Percentiles rank a stretch among this genome's conserved stretches.
Evolutionary conservation across 148 eudicot genomes (phyloP).

Genomic region (Vaccinium myrtillus): DNA sequence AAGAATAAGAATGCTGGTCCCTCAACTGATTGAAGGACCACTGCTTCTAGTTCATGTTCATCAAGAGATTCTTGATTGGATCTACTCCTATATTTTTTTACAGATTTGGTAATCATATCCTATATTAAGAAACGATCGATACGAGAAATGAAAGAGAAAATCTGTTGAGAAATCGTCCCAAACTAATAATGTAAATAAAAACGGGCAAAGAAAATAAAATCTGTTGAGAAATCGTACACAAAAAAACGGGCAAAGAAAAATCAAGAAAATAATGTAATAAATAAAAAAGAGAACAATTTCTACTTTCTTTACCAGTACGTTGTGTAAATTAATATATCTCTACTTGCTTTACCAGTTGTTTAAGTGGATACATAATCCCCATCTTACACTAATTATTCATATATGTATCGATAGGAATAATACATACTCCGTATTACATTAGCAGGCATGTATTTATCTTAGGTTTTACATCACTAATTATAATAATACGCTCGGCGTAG

Average conservation of each 20-base stretch:
- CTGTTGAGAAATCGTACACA: too few relatives aligned
- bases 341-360: neutral
- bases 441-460: neutral
- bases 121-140: neutral
- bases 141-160: neutral
- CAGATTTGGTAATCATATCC: neutral
- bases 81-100: neutral
- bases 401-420: too few relatives aligned
- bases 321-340: neutral
- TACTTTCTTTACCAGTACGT: neutral
- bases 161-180: neutral
- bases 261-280: neutral
- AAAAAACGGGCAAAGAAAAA: neutral
- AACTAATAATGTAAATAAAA: neutral
- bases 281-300: neutral
- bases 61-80: neutral
- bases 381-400: neutral
- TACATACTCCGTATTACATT: neutral
- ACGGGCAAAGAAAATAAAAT: neutral
- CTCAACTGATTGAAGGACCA: neutral
- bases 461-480: neutral
- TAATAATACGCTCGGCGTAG: neutral
- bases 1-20: neutral
- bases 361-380: neutral
- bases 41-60: neutral